phyloP scores from a whole-genome alignment of 2,329 filamentous ascomycete genomes.

The Xylariomycetidae sp. region DNA sequence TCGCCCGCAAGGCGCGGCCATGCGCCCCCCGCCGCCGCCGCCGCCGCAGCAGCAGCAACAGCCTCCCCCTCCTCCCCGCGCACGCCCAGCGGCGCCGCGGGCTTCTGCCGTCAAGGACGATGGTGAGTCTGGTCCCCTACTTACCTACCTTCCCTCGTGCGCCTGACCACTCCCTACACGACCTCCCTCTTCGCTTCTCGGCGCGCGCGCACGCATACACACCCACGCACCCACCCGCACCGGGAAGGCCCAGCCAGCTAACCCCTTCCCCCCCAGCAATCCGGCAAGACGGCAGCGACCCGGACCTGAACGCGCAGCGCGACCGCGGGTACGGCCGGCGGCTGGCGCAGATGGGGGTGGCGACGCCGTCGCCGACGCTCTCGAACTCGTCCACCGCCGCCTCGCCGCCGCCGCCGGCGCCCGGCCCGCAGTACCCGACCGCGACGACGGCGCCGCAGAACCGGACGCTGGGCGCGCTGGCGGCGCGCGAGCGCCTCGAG shows the following conservation, averaged over 20 bases:
- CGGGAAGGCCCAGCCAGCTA: no score
- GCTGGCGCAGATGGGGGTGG: slow-evolving; percentile 49
- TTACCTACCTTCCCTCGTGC: background rate
- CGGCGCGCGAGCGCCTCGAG: slow-evolving; percentile 40
- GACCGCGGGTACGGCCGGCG: slow-evolving; percentile 43
- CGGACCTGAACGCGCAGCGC: slow-evolving; percentile 29
- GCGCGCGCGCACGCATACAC: no score
- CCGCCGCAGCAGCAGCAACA: slow-evolving; percentile 1
- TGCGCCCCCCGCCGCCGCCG: slow-evolving; percentile 14
- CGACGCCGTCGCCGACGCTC: slow-evolving; percentile 46
- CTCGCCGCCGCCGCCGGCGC: slow-evolving; percentile 4
- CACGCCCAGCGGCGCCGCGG: slow-evolving; percentile 8
- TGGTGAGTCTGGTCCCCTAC: slow-evolving; percentile 19
- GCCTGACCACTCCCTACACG: background rate
- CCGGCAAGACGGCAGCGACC: slow-evolving; percentile 33
- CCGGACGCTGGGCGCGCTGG: slow-evolving; percentile 42
- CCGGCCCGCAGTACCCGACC: slow-evolving; percentile 15
- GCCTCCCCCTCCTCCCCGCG: slow-evolving; percentile 2
- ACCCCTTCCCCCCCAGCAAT: slow-evolving; percentile 35
- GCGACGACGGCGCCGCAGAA: slow-evolving; percentile 30
- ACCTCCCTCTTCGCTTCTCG: no score
- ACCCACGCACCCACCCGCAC: no score
- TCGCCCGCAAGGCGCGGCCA: slow-evolving; percentile 27
- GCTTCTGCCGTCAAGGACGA: slow-evolving; percentile 26
- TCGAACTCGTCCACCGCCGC: slow-evolving; percentile 44